Conservation (phyloP, 164 flowering plant genomes). For the Chimonanthus praecox region DNA sequence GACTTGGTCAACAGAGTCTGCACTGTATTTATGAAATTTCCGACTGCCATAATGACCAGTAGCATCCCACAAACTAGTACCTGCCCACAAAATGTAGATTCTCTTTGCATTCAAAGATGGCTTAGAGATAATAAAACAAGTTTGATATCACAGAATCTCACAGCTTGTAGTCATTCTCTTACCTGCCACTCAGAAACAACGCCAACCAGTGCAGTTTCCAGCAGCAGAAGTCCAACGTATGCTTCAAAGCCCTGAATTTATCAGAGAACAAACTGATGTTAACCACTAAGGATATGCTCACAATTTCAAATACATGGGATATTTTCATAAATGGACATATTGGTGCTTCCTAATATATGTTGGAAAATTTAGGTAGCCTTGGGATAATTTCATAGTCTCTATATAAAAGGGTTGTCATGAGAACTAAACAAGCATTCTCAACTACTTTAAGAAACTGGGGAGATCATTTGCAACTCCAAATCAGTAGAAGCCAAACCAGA, state of each 20-base stretch:
- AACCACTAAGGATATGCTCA: not conserved
- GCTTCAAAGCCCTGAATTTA: conserved; percentile 86
- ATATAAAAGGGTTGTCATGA: not conserved
- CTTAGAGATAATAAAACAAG: not conserved
- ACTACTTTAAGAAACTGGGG: not conserved
- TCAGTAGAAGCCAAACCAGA: not conserved
- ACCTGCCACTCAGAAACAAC: conserved; percentile 95
- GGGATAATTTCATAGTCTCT: not conserved
- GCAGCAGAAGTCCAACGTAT: conserved; percentile 72
- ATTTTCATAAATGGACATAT: not conserved
- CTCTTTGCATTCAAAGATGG: not conserved
- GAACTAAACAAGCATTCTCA: not conserved
- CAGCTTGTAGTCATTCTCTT: conserved; percentile 6
- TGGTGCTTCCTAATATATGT: not conserved
- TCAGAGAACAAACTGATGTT: not conserved
- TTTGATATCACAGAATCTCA: conserved; percentile 3
- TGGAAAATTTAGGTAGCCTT: not conserved
- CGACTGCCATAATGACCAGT: conserved; percentile 85
- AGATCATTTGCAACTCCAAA: not conserved
- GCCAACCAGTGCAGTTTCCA: conserved; percentile 65
- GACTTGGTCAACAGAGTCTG: conserved; percentile 77
- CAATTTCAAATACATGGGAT: not conserved
- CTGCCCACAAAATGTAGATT: conserved; percentile 30
- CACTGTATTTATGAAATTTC: conserved; percentile 82
- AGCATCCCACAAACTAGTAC: conserved; percentile 76